phyloP scores from a whole-genome alignment of 2,329 filamentous ascomycete species.

The Dothistroma septosporum region DNA sequence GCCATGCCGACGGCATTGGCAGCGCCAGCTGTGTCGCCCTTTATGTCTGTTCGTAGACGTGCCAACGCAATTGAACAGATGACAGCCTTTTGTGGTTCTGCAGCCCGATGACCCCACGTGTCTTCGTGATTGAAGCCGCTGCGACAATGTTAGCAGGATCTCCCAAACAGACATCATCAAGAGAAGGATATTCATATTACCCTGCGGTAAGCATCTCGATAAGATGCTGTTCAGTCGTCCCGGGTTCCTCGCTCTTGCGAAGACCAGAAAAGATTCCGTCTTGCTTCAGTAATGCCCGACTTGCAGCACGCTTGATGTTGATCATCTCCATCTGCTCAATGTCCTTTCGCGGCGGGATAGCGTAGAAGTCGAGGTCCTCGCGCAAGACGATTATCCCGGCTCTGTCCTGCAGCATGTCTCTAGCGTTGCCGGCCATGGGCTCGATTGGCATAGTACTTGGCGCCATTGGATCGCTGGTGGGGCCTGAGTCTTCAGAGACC shows the following conservation, averaged over 20 bases:
- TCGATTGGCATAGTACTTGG: constrained; percentile 66
- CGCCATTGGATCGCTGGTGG: constrained; percentile 44
- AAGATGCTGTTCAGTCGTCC: constrained; percentile 94
- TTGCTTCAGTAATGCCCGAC: constrained; percentile 78
- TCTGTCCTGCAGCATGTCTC: constrained; percentile 77
- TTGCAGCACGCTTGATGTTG: constrained; percentile 88
- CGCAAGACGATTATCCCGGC: constrained; percentile 95
- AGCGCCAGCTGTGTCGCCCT: constrained; percentile 67
- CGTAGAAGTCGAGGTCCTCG: constrained; percentile 97
- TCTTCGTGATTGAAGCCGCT: constrained; percentile 97
- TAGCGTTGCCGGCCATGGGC: constrained; percentile 57
- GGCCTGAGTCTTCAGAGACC: constrained; percentile 49
- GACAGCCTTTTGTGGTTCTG: constrained; percentile 96
- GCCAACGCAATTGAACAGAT: constrained; percentile 95
- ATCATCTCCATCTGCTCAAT: constrained; percentile 90
- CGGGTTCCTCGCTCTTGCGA: constrained; percentile 89
- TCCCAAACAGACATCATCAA: background rate
- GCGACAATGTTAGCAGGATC: constrained; percentile 6
- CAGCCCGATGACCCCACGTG: constrained; percentile 91
- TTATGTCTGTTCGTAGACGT: constrained; percentile 75
- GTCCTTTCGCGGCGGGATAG: constrained; percentile 78
- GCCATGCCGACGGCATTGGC: constrained; percentile 89
- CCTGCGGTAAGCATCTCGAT: constrained; percentile 99
- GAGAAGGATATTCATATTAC: constrained; percentile 51
- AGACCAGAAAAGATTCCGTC: constrained; percentile 94